Evolutionary conservation across 495 filamentous ascomycete species (phyloP), one percentile per base, ranked within the genome.

Genomic region (Penicillium silybi): DNA sequence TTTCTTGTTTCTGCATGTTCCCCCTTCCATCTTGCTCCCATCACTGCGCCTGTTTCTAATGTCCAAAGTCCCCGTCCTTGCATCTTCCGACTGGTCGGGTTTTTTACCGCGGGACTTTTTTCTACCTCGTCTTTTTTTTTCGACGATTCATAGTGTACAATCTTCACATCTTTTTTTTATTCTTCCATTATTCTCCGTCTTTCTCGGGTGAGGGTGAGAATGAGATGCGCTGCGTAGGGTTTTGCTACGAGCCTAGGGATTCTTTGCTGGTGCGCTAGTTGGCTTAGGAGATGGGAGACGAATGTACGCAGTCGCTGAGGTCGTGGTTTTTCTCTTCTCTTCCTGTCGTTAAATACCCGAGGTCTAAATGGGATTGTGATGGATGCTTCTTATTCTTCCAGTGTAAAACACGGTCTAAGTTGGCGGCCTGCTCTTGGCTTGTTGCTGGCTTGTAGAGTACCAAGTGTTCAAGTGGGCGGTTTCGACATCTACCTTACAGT

Each of bases 71-170:
- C 41, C 41, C 50, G 50, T 47, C 61, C 55, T 69, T 69, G 69
- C 67, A 61, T 66, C 50, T 59, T 62, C 66, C 63, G 58, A 65
- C 57, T 59, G 62, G 58, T 70, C 67, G 67, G 63, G 59, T 58
- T 54, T 50, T 50, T 34, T 46, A 50, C 27, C 35, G 55, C 44
- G 54, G 52, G 56, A 55, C 29, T 39, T 57, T 41, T 46, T 41
- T 35, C 44, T 48, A 52, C 54, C 23, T n/a, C 46, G 20, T 42
- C 53, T 22, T 50, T 50, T 54, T 50, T 47, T 47, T 47, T 41
- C 42, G 38, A 27, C 46, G 48, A 34, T 66, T 62, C 64, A 62
- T 66, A 59, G 57, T 63, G 62, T 65, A 67, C 68, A 73, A 73
- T 73, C 35, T 66, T 64, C 54, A 63, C 47, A 57, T 44, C 44